A percentile compares a stretch with the other conserved stretches of the same genome.
Conservation (phyloP, 2,329 filamentous ascomycete genomes). For the Zymoseptoria crescenta region DNA sequence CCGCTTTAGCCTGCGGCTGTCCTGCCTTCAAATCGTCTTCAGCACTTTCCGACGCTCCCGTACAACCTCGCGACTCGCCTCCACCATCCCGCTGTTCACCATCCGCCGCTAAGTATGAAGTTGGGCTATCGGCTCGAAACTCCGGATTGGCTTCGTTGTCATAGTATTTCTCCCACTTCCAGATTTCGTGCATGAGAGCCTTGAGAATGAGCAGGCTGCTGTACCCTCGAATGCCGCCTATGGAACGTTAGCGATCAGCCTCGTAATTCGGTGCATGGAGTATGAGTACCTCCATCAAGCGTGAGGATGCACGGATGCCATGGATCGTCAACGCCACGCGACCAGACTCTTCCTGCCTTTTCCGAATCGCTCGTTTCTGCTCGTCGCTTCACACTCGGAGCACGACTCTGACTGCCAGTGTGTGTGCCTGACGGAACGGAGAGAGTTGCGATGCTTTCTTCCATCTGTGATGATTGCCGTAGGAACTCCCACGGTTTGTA, state of each 20-base stretch:
- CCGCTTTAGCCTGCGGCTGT: neutral
- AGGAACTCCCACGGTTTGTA: slow-evolving; percentile 27
- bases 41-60: neutral
- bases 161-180: slow-evolving; percentile 36
- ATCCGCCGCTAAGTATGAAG: slow-evolving; percentile 2
- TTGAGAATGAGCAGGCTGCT: slow-evolving; percentile 43
- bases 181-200: slow-evolving; percentile 42
- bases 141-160: slow-evolving; percentile 18
- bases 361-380: slow-evolving; percentile 31
- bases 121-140: slow-evolving; percentile 14
- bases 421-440: slow-evolving; percentile 10
- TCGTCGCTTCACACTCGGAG: slow-evolving; percentile 21
- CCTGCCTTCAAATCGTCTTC: neutral
- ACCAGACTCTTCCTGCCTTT: slow-evolving; percentile 38
- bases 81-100: slow-evolving; percentile 11
- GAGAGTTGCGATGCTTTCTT: slow-evolving; percentile 15
- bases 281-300: slow-evolving; percentile 36
- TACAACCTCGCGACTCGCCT: slow-evolving; percentile 11
- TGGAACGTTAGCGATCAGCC: no score
- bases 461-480: slow-evolving; percentile 15
- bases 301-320: slow-evolving; percentile 44
- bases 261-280: no score
- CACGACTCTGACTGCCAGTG: slow-evolving; percentile 20
- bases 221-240: slow-evolving; percentile 42
- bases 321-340: slow-evolving; percentile 35